Conservation (phyloP, 2,329 filamentous ascomycete species). For the Trichoderma breve region DNA sequence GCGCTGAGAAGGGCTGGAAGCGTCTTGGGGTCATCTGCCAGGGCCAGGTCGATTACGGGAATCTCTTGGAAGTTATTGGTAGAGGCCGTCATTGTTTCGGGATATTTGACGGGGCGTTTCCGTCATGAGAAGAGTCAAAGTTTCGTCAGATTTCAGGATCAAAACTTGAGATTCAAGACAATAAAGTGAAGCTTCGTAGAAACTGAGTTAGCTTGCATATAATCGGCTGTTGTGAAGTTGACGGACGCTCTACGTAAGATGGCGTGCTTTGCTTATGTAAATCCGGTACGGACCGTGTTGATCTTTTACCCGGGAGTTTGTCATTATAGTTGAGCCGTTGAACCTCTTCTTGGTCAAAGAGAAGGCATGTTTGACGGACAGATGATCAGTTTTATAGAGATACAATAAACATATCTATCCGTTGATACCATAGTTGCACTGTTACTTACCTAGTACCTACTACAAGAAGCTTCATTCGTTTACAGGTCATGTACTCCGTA, state of each 20-base stretch:
- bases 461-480: background rate
- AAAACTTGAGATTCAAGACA: background rate
- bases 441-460: background rate
- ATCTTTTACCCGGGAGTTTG: background rate
- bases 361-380: background rate
- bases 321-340: background rate
- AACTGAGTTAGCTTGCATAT: background rate
- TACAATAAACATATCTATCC: background rate
- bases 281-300: background rate
- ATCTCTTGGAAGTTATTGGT: constrained; percentile 38
- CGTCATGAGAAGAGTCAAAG: too few species aligned
- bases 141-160: background rate
- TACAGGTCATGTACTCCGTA: background rate
- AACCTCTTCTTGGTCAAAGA: background rate
- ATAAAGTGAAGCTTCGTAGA: background rate
- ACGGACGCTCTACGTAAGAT: background rate
- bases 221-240: background rate
- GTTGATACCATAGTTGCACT: background rate
- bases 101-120: background rate
- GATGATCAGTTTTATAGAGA: background rate
- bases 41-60: constrained; percentile 50
- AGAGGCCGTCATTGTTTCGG: background rate
- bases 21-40: constrained; percentile 35
- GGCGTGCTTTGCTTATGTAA: constrained; percentile 9
- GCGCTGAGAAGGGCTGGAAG: constrained; percentile 39